Percentiles rank a stretch among this genome's conserved stretches.
Evolutionary conservation across 2,329 filamentous ascomycete species (phyloP).

Genomic region (Xylariomycetidae sp.): DNA sequence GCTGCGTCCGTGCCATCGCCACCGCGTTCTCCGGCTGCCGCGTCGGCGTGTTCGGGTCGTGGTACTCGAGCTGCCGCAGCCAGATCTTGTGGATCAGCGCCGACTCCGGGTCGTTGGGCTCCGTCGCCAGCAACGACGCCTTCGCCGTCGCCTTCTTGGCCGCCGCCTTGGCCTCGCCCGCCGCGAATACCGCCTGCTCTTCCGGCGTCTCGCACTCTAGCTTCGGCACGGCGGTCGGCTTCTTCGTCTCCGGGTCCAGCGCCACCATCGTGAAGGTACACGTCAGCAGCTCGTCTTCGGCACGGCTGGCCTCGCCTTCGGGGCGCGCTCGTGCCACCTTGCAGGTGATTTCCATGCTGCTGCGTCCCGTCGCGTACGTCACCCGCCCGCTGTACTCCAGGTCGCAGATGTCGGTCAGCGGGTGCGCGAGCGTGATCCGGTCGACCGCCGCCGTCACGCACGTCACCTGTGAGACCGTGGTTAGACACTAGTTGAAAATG

Average conservation of each 20-base stretch:
- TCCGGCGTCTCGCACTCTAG: slow-evolving; percentile 54
- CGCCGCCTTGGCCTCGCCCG: slow-evolving; percentile 52
- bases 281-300: slow-evolving; percentile 38
- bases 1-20: slow-evolving; percentile 55
- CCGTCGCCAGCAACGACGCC: slow-evolving; percentile 57
- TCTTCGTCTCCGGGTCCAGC: slow-evolving; percentile 61
- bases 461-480: too few relatives aligned
- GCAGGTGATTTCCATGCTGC: slow-evolving; percentile 68
- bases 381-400: slow-evolving; percentile 60
- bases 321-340: slow-evolving; percentile 63
- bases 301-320: slow-evolving; percentile 45
- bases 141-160: slow-evolving; percentile 59
- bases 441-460: slow-evolving; percentile 45
- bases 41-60: slow-evolving; percentile 31
- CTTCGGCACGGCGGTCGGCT: slow-evolving; percentile 53
- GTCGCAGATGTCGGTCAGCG: slow-evolving; percentile 71
- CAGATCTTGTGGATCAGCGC: slow-evolving; percentile 69
- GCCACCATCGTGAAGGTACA: slow-evolving; percentile 71
- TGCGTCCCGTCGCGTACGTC: slow-evolving; percentile 65
- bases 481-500: too few relatives aligned
- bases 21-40: slow-evolving; percentile 36
- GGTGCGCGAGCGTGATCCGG: slow-evolving; percentile 55
- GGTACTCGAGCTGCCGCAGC: slow-evolving; percentile 60
- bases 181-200: slow-evolving; percentile 56
- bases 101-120: slow-evolving; percentile 65